phyloP scores from a whole-genome alignment of 768 basidiomycete species.

The Boletus sp. region DNA sequence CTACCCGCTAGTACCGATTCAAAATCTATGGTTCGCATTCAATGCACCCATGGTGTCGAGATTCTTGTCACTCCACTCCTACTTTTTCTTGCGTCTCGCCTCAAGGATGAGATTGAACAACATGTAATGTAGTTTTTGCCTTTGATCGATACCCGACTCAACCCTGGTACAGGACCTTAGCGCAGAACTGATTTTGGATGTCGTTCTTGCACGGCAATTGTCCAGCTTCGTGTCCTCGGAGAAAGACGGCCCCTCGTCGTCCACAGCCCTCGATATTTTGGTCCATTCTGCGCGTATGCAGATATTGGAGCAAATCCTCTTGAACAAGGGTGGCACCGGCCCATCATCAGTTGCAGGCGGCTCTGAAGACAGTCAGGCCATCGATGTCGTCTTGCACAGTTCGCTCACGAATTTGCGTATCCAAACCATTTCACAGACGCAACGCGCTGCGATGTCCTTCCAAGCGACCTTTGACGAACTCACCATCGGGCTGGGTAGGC shows the following conservation, averaged over 20 bases:
- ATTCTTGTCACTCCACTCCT: constrained; percentile 58
- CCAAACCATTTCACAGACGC: constrained; percentile 7
- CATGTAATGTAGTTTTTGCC: constrained; percentile 38
- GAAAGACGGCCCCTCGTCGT: constrained; percentile 11
- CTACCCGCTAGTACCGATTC: not conserved
- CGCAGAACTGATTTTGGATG: constrained; percentile 40
- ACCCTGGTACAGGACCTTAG: constrained; percentile 32
- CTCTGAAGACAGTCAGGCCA: constrained; percentile 2
- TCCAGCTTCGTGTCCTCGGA: constrained; percentile 29
- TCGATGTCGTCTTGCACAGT: constrained; percentile 19
- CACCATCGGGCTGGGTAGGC: constrained; percentile 9
- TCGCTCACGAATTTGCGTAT: constrained; percentile 18
- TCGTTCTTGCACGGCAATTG: constrained; percentile 42
- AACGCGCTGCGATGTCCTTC: not conserved
- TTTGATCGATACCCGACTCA: constrained; percentile 4
- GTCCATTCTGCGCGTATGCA: constrained; percentile 42
- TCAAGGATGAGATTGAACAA: constrained; percentile 48
- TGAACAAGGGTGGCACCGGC: constrained; percentile 4
- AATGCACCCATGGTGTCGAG: constrained; percentile 36
- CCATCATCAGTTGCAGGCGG: not conserved
- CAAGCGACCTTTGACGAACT: constrained; percentile 18
- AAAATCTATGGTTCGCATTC: constrained; percentile 36
- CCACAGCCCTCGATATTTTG: constrained; percentile 40
- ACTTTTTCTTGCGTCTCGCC: constrained; percentile 38
- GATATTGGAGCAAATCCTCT: constrained; percentile 45